A percentile compares a stretch with the other conserved stretches of the same genome.
phyloP scores from a whole-genome alignment of 805 yeast species.

The Hanseniaspora vineae region DNA sequence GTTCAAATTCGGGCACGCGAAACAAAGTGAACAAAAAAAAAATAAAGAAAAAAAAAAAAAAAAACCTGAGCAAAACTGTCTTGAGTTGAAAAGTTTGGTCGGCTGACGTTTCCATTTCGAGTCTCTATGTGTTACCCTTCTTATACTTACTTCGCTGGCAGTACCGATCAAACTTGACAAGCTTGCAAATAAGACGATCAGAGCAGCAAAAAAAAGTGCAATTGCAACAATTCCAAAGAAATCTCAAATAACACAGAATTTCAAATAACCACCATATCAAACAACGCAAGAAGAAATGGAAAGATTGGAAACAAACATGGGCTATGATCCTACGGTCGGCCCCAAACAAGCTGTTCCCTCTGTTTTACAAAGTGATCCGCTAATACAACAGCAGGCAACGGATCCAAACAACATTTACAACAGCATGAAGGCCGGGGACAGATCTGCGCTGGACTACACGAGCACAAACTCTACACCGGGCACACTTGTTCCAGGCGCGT shows the following conservation, averaged over 20 bases:
- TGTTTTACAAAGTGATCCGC: conserved; percentile 1
- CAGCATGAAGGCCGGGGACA: not conserved
- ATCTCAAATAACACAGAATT: not conserved
- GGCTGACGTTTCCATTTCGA: no score
- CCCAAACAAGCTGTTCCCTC: not conserved
- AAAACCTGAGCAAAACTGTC: no score
- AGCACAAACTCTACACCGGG: not conserved
- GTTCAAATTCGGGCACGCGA: no score
- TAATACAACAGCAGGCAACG: not conserved
- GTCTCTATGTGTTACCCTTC: no score
- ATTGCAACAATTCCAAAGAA: no score
- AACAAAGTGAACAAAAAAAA: no score
- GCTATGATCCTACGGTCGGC: conserved; percentile 1
- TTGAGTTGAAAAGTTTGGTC: no score
- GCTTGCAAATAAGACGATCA: no score
- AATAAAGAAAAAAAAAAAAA: no score
- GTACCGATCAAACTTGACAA: no score
- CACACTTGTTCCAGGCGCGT: not conserved
- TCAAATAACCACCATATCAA: not conserved
- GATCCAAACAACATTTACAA: conserved; percentile 1
- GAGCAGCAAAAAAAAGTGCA: no score
- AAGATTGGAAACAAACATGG: not conserved
- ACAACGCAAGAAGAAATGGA: not conserved
- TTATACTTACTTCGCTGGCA: no score
- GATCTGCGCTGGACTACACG: not conserved